Base-by-base conservation (phyloP, 106 monocot genomes). In the Platanthera zijinensis region DNA sequence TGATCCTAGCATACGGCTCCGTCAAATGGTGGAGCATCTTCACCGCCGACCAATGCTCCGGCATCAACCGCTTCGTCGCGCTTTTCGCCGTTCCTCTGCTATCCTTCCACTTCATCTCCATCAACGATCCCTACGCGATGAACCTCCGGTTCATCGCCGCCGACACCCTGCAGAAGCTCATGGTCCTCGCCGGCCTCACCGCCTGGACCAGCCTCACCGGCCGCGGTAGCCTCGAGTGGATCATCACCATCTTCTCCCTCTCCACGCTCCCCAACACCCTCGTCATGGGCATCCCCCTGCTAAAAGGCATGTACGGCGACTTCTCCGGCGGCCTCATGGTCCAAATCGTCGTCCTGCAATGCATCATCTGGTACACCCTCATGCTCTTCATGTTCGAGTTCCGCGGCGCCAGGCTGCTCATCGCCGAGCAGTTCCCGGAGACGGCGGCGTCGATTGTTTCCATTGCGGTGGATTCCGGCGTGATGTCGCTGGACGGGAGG, bases 341-440 rank as follows among this genome's bases (percentile, higher is more conserved):
- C 11, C 90, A 90, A 81, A 85, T 87, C 69, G 87, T 90, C 52
- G 87, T 87, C 69, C 83, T 90, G 19, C 90, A 90, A 80, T 90
- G 87, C 63, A 90, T 90, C 74, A 87, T 90, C 48, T 90, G 87
- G 90, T 85, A 90, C 76, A 87, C 87, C 5, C 74, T 90, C 52
- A 85, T 90, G 87, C 78, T 90, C 21, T 90, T 90, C 85, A 59
- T 90, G 74, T 90, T 85, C 78, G 87, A 87, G 87, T 90, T 64
- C 78, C 84, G 90, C 77, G 86, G 80, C 18, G 87, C 87, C 10
- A 49, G 78, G 15, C 17, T 85, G 6, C 85, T 85, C 39, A 87
- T 87, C 30, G 63, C 87, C 11, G 90, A 87, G 76, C 87, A 87
- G 83, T 85, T 87, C 74, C 87, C 90, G 0, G 84, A 80, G 64